Conservation (phyloP, 2,329 filamentous ascomycete species). For the Aotearoamyces nothofagi region DNA sequence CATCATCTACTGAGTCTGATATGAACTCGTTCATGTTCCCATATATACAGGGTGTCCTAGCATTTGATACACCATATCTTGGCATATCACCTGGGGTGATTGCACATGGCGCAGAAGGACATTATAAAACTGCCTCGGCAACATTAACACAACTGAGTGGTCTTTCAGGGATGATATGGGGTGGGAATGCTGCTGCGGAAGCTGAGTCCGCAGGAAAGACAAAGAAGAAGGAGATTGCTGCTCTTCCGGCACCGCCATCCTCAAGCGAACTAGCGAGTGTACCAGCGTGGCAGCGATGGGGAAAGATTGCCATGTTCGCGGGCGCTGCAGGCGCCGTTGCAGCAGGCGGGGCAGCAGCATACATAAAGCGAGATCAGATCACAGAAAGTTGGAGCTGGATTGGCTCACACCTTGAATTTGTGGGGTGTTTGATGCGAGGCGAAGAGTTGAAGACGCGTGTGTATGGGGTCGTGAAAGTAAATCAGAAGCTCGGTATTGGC, state of each 20-base stretch:
- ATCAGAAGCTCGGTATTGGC: constrained; percentile 51
- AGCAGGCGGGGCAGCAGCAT: constrained; percentile 72
- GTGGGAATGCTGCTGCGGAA: constrained; percentile 25
- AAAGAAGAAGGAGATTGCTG: constrained; percentile 22
- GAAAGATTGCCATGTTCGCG: constrained; percentile 71
- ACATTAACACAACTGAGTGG: constrained; percentile 53
- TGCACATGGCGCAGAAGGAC: constrained; percentile 74
- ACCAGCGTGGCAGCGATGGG: constrained; percentile 60
- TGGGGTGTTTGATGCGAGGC: constrained; percentile 72
- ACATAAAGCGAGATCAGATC: constrained; percentile 70
- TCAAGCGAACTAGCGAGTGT: constrained; percentile 27
- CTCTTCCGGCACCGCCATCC: constrained; percentile 23
- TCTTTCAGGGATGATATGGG: constrained; percentile 54
- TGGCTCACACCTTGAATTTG: constrained; percentile 82
- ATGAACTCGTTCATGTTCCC: constrained; percentile 73
- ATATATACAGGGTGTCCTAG: constrained; percentile 76
- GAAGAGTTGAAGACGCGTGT: constrained; percentile 69
- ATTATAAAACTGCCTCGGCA: constrained; percentile 60
- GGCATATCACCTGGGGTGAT: constrained; percentile 70
- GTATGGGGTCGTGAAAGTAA: constrained; percentile 47
- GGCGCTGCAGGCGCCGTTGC: constrained; percentile 73
- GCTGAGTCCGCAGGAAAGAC: constrained; percentile 9
- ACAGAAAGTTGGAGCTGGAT: constrained; percentile 67
- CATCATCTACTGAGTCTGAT: constrained; percentile 5
- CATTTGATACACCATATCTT: constrained; percentile 88